A percentile compares a stretch with the other conserved stretches of the same genome.
Conservation (phyloP, 2,329 filamentous ascomycete species). For the Aspergillus ochraceoroseus region DNA sequence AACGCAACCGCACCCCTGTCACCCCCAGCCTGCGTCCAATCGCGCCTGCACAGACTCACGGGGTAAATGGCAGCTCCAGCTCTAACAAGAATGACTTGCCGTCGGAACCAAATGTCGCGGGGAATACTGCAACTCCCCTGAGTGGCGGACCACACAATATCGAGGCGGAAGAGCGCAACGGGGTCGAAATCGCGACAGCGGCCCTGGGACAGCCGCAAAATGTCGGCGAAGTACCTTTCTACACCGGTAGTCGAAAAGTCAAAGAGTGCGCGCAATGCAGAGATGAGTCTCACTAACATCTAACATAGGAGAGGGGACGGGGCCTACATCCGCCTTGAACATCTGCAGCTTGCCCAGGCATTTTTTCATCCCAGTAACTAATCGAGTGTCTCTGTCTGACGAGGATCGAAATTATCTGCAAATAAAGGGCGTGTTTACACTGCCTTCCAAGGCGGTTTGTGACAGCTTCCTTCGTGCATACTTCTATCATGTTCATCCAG, state of each 20-base stretch:
- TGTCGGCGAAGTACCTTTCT: constrained; percentile 24
- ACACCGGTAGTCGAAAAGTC: constrained; percentile 18
- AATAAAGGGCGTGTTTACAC: constrained; percentile 34
- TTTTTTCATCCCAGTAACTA: constrained; percentile 19
- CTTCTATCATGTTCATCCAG: constrained; percentile 38
- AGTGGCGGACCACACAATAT: constrained; percentile 8
- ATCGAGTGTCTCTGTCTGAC: constrained; percentile 12
- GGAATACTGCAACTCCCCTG: constrained; percentile 2
- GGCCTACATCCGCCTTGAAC: constrained; percentile 21
- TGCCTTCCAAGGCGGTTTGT: constrained; percentile 30
- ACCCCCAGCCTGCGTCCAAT: too few relatives aligned
- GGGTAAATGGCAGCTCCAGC: too few relatives aligned
- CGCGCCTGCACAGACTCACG: too few relatives aligned
- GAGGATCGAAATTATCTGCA: constrained; percentile 26
- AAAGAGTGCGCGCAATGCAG: neutral
- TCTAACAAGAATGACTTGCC: neutral
- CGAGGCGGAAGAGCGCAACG: constrained; percentile 24
- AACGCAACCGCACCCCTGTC: too few relatives aligned
- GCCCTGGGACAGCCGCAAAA: constrained; percentile 20
- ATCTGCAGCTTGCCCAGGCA: constrained; percentile 22
- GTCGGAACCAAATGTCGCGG: neutral
- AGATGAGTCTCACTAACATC: neutral
- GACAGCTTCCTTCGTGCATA: constrained; percentile 34
- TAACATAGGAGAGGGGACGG: constrained; percentile 22
- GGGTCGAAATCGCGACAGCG: constrained; percentile 25